phyloP scores from a whole-genome alignment of 2,329 filamentous ascomycete genomes.

The Colletotrichum paranaense region DNA sequence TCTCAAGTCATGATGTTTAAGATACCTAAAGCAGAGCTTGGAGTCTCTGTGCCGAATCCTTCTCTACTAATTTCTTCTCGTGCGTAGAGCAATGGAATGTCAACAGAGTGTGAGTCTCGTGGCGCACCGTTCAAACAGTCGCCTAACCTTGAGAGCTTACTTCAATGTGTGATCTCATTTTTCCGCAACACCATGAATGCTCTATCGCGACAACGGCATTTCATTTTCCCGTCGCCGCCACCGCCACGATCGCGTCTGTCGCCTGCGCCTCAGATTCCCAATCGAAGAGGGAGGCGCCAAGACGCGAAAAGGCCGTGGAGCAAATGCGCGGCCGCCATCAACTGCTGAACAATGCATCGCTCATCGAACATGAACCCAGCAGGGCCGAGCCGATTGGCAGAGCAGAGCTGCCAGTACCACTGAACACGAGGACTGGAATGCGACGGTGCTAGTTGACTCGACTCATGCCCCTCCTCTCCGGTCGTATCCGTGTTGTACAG shows the following conservation, averaged over 20 bases:
- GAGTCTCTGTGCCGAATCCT: too few relatives aligned
- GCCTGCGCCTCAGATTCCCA: neutral
- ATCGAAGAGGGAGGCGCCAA: neutral
- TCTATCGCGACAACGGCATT: neutral
- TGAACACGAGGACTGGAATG: neutral
- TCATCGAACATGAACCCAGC: neutral
- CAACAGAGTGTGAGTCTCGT: too few relatives aligned
- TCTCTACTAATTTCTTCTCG: too few relatives aligned
- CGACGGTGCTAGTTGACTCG: conserved; percentile 8
- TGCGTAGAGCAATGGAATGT: too few relatives aligned
- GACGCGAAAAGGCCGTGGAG: neutral
- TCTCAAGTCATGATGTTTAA: too few relatives aligned
- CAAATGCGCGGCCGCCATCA: neutral
- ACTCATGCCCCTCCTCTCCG: neutral
- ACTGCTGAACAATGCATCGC: too few relatives aligned
- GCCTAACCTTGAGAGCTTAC: neutral
- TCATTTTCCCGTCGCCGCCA: neutral
- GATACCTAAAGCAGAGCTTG: too few relatives aligned
- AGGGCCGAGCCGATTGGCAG: neutral
- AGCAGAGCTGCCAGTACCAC: neutral
- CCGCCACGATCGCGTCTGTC: neutral
- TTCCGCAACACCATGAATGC: neutral
- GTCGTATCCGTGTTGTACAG: conserved; percentile 11
- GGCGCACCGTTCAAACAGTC: too few relatives aligned
- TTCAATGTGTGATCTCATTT: neutral